These are phyloP conservation scores for Cladosporium austrohemisphaericum DNA, from an alignment of 2,329 filamentous ascomycete genomes.

Conservation along the genomic window DNA sequence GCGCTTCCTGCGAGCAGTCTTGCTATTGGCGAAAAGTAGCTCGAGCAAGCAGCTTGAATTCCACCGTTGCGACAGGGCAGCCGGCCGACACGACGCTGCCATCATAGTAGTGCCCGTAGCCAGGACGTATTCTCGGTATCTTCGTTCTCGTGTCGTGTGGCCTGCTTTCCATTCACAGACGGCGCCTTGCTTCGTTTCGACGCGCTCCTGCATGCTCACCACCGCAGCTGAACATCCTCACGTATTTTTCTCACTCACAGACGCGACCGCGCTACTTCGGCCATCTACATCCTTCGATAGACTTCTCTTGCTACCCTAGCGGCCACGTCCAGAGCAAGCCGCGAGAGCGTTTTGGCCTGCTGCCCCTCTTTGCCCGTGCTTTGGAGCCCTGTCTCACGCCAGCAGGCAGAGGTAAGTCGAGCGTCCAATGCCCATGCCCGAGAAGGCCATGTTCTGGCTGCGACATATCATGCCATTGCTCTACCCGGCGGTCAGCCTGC, in stretches of 20 bases:
- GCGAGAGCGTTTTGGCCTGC: not conserved
- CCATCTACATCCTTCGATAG: constrained; percentile 3
- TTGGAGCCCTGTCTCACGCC: constrained; percentile 4
- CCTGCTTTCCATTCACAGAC: too few species aligned
- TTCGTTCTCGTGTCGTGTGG: not conserved
- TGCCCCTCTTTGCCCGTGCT: constrained; percentile 9
- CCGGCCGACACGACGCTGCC: constrained; percentile 6
- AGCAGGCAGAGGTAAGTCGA: not conserved
- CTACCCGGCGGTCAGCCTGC: not conserved
- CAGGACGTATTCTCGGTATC: too few species aligned
- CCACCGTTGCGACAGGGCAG: not conserved
- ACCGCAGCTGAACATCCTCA: too few species aligned
- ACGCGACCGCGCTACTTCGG: not conserved
- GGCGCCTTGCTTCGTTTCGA: not conserved
- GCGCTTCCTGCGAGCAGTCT: too few species aligned
- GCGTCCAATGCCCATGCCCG: constrained; percentile 1
- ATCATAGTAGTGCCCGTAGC: too few species aligned
- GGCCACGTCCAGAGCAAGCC: not conserved
- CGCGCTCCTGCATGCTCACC: constrained; percentile 3
- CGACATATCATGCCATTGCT: constrained; percentile 2
- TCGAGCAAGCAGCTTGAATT: too few species aligned
- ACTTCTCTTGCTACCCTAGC: not conserved
- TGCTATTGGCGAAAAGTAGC: too few species aligned
- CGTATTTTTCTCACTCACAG: not conserved
- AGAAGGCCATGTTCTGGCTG: not conserved